These are phyloP conservation scores for Gymnopus androsaceus DNA, from an alignment of 1,284 basidiomycete species.

Conservation along the genomic window DNA sequence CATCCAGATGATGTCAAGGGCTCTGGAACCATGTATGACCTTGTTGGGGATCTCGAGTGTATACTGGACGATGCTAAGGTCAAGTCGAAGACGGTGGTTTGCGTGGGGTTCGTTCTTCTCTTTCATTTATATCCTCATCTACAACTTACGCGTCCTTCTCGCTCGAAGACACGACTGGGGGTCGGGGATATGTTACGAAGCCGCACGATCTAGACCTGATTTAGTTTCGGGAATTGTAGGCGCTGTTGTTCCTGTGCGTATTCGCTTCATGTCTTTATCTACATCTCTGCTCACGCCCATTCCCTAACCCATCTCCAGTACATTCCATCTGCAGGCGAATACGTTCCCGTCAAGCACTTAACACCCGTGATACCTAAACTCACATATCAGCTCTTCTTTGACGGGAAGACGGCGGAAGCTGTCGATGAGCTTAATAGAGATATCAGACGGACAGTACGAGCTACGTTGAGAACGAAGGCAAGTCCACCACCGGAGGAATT, in stretches of 20 bases:
- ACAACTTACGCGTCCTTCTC: too few relatives aligned
- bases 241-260: conserved; percentile 56
- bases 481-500: conserved; percentile 59
- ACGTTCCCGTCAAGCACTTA: conserved; percentile 47
- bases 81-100: conserved; percentile 45
- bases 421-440: conserved; percentile 54
- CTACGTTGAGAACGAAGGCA: conserved; percentile 48
- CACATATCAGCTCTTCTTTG: conserved; percentile 65
- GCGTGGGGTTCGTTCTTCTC: conserved; percentile 52
- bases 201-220: conserved; percentile 64
- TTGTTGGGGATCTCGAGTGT: conserved; percentile 62
- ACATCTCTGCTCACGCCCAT: conserved; percentile 12
- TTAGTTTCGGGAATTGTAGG: conserved; percentile 63
- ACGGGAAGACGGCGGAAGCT: conserved; percentile 47
- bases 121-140: neutral
- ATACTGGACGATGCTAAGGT: conserved; percentile 54
- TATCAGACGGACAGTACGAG: conserved; percentile 55
- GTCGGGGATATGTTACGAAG: conserved; percentile 63
- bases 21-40: conserved; percentile 60
- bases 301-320: conserved; percentile 42
- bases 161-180: conserved; percentile 84
- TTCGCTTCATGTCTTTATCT: too few relatives aligned
- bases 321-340: conserved; percentile 47
- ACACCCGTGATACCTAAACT: conserved; percentile 48
- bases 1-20: conserved; percentile 61